phyloP scores from a whole-genome alignment of 2,329 filamentous ascomycete genomes.

The Aspergillus transmontanensis region DNA sequence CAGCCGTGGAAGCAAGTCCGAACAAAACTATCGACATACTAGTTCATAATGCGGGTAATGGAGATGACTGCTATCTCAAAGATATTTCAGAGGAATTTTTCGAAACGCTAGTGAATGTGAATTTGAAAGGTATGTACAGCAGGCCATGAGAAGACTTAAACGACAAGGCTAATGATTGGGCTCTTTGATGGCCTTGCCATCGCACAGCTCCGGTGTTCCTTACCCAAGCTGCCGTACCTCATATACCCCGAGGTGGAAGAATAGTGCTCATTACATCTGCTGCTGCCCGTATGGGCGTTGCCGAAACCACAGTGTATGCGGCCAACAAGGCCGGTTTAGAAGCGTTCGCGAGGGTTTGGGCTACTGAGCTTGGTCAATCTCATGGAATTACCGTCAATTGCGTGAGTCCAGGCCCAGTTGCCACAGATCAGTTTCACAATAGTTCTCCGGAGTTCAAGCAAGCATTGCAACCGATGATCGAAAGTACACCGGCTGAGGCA shows the following conservation, averaged over 20 bases:
- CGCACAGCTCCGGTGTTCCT: background rate
- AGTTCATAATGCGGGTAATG: background rate
- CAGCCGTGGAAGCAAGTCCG: background rate
- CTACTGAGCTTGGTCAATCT: slow-evolving; percentile 8
- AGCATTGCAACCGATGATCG: background rate
- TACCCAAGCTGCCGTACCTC: background rate
- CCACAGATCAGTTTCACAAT: background rate
- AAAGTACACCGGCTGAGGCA: background rate
- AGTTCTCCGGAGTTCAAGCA: background rate
- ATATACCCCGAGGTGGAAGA: background rate
- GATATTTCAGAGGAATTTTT: background rate
- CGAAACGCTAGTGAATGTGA: background rate
- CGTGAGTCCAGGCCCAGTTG: slow-evolving; percentile 9
- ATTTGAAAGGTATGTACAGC: background rate
- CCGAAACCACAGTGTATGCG: background rate
- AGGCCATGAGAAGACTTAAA: background rate
- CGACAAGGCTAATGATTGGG: too few species aligned
- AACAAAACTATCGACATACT: background rate
- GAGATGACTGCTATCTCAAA: background rate
- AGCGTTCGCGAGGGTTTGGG: slow-evolving; percentile 1
- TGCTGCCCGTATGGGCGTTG: background rate
- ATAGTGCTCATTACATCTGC: background rate
- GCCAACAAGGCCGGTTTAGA: background rate
- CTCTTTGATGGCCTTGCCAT: background rate
- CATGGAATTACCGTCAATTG: slow-evolving; percentile 8